phyloP scores from a whole-genome alignment of 306 rosid genomes.

The Sicyos baderoa region DNA sequence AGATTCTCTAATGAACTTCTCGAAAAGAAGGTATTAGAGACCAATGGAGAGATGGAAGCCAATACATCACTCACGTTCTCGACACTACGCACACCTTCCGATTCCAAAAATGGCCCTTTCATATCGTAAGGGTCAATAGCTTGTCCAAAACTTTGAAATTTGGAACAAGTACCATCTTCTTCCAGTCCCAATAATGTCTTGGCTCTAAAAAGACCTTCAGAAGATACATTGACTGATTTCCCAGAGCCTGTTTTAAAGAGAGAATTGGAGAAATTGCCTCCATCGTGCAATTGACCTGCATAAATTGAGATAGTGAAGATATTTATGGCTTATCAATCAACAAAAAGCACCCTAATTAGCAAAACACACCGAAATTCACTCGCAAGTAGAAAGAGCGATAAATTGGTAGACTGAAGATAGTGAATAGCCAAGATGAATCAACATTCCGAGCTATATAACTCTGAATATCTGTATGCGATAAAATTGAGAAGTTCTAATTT shows the following conservation, averaged over 20 bases:
- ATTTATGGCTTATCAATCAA: constrained; percentile 1
- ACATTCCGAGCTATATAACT: background rate
- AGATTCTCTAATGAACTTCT: constrained; percentile 26
- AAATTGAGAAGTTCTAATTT: background rate
- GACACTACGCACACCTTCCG: constrained; percentile 21
- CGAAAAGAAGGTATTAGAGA: constrained; percentile 19
- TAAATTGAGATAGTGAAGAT: background rate
- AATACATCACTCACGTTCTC: constrained; percentile 20
- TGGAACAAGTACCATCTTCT: constrained; percentile 27
- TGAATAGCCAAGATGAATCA: background rate
- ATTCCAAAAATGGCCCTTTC: constrained; percentile 19
- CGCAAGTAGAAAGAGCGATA: background rate
- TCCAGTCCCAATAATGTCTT: constrained; percentile 52
- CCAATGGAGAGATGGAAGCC: constrained; percentile 22
- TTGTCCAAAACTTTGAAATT: constrained; percentile 27
- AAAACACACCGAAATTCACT: background rate
- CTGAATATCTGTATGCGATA: background rate
- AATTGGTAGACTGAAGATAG: background rate
- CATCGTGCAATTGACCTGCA: constrained; percentile 40
- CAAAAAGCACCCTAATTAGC: background rate
- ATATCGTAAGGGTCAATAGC: constrained; percentile 5
- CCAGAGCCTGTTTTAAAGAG: constrained; percentile 76
- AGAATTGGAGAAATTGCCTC: constrained; percentile 44
- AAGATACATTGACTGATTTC: constrained; percentile 55
- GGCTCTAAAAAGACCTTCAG: constrained; percentile 55